These are phyloP conservation scores for Teratosphaeria gauchensis DNA, from an alignment of 2,329 filamentous ascomycete species.

Conservation along the genomic window DNA sequence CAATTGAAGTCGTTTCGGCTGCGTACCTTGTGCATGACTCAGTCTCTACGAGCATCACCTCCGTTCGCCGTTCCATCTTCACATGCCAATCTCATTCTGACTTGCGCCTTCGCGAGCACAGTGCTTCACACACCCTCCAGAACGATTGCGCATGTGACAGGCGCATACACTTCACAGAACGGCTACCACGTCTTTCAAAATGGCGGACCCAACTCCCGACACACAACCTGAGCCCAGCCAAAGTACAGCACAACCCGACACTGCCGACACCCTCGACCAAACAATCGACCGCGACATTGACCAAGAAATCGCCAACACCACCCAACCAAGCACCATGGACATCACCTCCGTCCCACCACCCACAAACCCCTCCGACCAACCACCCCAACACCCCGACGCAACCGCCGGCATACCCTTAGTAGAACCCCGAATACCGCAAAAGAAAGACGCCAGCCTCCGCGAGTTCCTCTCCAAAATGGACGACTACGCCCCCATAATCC, in stretches of 20 bases:
- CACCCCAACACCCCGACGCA: neutral
- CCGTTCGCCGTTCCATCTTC: neutral
- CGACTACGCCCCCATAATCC: conserved; percentile 97
- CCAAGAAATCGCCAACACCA: neutral
- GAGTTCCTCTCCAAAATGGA: conserved; percentile 97
- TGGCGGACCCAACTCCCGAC: neutral
- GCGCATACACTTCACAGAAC: neutral
- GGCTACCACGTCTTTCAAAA: neutral
- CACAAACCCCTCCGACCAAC: neutral
- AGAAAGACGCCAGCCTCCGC: conserved; percentile 84
- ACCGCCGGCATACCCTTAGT: conserved; percentile 21
- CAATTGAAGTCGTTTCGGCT: too few relatives aligned
- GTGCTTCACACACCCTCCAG: neutral
- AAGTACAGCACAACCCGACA: neutral
- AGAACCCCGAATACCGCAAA: conserved; percentile 55
- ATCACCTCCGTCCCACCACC: neutral
- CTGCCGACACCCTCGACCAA: neutral
- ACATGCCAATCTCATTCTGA: neutral
- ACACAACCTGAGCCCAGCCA: neutral
- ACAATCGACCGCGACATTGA: conserved; percentile 2
- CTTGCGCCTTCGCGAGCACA: neutral
- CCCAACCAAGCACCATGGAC: neutral
- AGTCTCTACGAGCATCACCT: neutral
- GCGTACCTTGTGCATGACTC: neutral
- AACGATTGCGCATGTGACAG: too few relatives aligned